A percentile compares a stretch with the other conserved stretches of the same genome.
These are phyloP conservation scores for Elsinoe necatrix DNA, from an alignment of 2,329 filamentous ascomycete species.

Conservation along the genomic window DNA sequence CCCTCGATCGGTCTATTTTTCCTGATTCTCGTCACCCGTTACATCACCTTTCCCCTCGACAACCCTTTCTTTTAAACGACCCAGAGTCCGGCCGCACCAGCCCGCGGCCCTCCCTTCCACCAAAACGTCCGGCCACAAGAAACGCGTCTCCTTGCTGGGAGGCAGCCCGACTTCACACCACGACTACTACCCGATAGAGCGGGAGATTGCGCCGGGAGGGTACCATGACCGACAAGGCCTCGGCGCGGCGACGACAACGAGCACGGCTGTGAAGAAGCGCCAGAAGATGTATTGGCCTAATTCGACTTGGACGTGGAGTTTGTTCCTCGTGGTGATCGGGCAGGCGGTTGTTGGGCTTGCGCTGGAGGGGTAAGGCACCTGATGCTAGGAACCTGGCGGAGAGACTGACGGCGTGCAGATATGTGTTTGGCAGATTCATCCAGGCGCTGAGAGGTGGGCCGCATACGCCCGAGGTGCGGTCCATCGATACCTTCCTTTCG, in stretches of 20 bases:
- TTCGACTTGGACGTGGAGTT: constrained; percentile 80
- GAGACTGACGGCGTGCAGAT: constrained; percentile 45
- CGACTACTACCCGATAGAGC: constrained; percentile 41
- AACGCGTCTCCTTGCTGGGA: constrained; percentile 52
- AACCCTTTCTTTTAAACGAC: neutral
- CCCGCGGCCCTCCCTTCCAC: constrained; percentile 13
- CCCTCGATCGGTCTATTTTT: neutral
- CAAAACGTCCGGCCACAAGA: constrained; percentile 51
- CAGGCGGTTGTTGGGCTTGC: constrained; percentile 75
- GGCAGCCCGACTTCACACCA: constrained; percentile 28
- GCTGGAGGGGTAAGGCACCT: constrained; percentile 68
- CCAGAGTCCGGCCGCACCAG: neutral
- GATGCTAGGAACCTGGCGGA: neutral
- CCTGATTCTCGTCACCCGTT: neutral
- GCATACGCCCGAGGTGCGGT: constrained; percentile 39
- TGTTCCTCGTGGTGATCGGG: constrained; percentile 62
- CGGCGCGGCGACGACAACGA: constrained; percentile 30
- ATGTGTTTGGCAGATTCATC: constrained; percentile 85
- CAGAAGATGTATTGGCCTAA: constrained; percentile 64
- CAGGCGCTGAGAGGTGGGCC: constrained; percentile 41
- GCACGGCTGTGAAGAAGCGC: constrained; percentile 20
- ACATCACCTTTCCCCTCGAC: constrained; percentile 7
- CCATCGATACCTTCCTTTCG: constrained; percentile 90
- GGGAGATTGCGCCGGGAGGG: constrained; percentile 38
- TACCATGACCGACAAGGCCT: constrained; percentile 47